Percentiles rank a stretch among this genome's conserved stretches.
These are phyloP conservation scores for Coemansia sp. DNA, from an alignment of 192 early-diverging fungal species.

Conservation along the genomic window DNA sequence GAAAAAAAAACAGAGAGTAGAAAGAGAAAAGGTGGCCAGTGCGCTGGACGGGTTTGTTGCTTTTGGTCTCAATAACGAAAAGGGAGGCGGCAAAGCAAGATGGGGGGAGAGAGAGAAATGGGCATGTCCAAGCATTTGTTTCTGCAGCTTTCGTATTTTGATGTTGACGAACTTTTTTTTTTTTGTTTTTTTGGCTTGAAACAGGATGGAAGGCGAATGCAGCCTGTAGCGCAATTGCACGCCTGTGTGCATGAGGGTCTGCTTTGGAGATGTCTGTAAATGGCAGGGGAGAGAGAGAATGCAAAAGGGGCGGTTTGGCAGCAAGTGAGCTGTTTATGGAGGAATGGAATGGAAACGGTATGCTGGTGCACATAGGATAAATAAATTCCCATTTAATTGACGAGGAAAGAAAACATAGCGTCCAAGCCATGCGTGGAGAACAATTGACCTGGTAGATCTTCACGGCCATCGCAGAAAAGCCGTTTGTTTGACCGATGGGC, in stretches of 20 bases:
- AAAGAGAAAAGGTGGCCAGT: constrained; percentile 4
- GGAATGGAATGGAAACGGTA: not conserved
- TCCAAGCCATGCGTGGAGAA: constrained; percentile 1
- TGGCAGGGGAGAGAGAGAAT: not conserved
- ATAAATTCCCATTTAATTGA: not conserved
- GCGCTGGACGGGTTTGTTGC: not conserved
- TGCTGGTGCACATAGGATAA: not conserved
- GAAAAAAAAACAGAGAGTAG: constrained; percentile 1
- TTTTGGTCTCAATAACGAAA: not conserved
- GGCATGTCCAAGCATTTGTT: not conserved
- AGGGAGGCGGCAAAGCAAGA: too few species aligned
- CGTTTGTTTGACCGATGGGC: too few species aligned
- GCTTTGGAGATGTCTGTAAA: constrained; percentile 1
- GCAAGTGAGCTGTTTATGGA: not conserved
- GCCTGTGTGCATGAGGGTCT: not conserved
- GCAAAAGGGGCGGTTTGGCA: not conserved
- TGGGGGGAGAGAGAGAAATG: too few species aligned
- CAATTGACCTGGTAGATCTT: not conserved
- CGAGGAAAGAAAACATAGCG: not conserved
- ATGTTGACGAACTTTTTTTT: not conserved
- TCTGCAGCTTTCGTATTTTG: not conserved
- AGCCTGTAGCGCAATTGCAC: not conserved
- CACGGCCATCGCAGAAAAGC: too few species aligned
- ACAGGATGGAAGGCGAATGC: not conserved
- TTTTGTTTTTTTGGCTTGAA: not conserved